phyloP scores from a whole-genome alignment of 202 grass and related monocot species.

The Schoenoplectus triqueter region DNA sequence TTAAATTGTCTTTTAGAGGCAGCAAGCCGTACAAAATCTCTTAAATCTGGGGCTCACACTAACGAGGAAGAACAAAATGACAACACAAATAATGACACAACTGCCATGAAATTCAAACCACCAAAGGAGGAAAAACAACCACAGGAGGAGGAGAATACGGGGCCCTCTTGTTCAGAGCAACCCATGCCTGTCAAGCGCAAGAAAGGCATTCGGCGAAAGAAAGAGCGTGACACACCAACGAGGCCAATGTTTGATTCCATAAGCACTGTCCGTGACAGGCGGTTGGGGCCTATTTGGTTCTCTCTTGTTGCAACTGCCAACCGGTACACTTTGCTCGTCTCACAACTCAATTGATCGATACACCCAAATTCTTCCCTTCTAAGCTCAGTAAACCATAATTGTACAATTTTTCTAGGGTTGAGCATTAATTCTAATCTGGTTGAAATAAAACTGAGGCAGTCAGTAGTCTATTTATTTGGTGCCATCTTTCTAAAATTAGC shows the following conservation, averaged over 20 bases:
- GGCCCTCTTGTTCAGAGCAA: constrained; percentile 21
- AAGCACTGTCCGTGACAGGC: constrained; percentile 45
- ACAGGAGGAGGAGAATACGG: constrained; percentile 29
- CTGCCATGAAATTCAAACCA: constrained; percentile 35
- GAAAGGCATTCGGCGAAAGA: constrained; percentile 44
- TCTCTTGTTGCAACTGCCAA: constrained; percentile 65
- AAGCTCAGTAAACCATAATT: background rate
- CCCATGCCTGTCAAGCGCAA: constrained; percentile 7
- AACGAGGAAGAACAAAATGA: constrained; percentile 50
- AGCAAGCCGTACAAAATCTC: constrained; percentile 53
- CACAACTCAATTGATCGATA: constrained; percentile 15
- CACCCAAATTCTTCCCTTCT: background rate
- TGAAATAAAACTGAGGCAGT: background rate
- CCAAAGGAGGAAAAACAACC: constrained; percentile 37
- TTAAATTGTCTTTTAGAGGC: constrained; percentile 54
- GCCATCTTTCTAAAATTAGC: background rate
- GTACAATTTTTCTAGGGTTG: constrained; percentile 7
- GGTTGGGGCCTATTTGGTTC: constrained; percentile 70
- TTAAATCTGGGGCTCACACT: constrained; percentile 47
- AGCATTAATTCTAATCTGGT: constrained; percentile 2
- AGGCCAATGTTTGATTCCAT: constrained; percentile 43
- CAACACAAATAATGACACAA: constrained; percentile 46
- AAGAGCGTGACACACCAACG: constrained; percentile 32
- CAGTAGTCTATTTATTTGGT: background rate
- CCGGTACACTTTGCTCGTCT: constrained; percentile 51